A percentile compares a stretch with the other conserved stretches of the same genome.
These are phyloP conservation scores for Sherardia arvensis DNA, from an alignment of 257 asterid genomes.

Conservation along the genomic window DNA sequence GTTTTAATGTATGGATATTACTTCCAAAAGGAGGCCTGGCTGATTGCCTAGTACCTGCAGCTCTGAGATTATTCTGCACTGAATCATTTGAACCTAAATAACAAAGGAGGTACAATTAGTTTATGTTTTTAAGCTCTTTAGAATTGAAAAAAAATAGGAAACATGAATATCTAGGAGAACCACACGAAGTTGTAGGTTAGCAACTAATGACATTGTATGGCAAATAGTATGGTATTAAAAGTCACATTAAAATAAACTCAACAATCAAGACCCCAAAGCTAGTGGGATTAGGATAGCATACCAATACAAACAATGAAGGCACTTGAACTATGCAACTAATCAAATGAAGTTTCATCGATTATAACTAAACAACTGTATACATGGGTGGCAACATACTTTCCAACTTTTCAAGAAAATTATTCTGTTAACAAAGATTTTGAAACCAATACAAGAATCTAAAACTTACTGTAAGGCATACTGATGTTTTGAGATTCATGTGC, in stretches of 20 bases:
- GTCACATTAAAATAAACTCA: background rate
- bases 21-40: slow-evolving; percentile 43
- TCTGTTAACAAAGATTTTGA: background rate
- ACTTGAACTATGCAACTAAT: background rate
- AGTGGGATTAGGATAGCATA: background rate
- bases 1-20: slow-evolving; percentile 83
- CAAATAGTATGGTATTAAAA: background rate
- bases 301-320: background rate
- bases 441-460: background rate
- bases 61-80: slow-evolving; percentile 30
- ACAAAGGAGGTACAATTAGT: slow-evolving; percentile 1
- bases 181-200: background rate
- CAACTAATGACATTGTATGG: too few species aligned
- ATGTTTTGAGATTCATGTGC: slow-evolving; percentile 43
- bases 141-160: background rate
- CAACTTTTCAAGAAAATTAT: background rate
- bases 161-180: background rate
- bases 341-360: background rate
- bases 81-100: slow-evolving; percentile 49
- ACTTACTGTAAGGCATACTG: slow-evolving; percentile 48
- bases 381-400: background rate
- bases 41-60: slow-evolving; percentile 26
- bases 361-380: background rate
- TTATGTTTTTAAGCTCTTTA: background rate
- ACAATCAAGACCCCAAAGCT: background rate